Percentiles rank a stretch among this genome's conserved stretches.
Conservation (phyloP, 2,329 filamentous ascomycete species). For the Penicillium vulpinum region DNA sequence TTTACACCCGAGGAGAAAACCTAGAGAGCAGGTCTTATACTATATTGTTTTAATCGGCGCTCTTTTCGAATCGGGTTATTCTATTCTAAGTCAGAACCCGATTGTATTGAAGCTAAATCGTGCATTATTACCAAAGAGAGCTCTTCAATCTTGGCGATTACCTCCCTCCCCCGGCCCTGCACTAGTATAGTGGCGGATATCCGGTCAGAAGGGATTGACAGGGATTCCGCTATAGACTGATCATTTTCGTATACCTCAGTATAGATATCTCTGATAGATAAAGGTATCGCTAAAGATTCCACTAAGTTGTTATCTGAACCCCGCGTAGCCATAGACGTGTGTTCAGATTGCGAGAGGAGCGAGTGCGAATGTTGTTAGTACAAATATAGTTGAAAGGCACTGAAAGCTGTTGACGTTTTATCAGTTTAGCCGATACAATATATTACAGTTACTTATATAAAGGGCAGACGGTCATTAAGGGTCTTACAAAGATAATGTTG, state of each 20-base stretch:
- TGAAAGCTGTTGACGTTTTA: neutral
- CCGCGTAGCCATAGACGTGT: neutral
- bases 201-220: neutral
- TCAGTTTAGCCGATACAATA: neutral
- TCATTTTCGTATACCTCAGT: neutral
- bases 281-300: neutral
- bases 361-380: neutral
- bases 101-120: neutral
- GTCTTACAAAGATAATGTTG: too few relatives aligned
- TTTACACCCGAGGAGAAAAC: neutral
- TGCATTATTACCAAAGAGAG: neutral
- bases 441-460: too few relatives aligned
- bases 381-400: neutral
- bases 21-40: conserved; percentile 6
- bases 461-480: too few relatives aligned
- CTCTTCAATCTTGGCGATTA: neutral
- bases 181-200: neutral
- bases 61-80: neutral
- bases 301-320: neutral
- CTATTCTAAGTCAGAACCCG: neutral
- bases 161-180: neutral
- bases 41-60: neutral
- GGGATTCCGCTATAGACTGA: neutral
- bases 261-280: neutral
- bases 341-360: neutral